Evolutionary conservation across 2,329 filamentous ascomycete genomes (phyloP).

Genomic region (Emmonsiellopsis sp.): DNA sequence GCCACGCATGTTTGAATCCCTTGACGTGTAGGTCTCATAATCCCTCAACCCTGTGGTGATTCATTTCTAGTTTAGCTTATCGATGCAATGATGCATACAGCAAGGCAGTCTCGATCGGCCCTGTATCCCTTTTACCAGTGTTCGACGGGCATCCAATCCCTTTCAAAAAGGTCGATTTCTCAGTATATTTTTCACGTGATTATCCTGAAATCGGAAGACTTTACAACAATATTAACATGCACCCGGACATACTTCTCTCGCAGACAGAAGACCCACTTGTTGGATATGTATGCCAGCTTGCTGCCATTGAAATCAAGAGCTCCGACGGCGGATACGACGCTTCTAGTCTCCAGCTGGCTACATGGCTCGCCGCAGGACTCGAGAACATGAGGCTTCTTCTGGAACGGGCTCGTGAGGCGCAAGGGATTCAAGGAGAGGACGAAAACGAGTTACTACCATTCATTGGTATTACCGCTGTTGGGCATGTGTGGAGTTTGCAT

Average conservation of each 20-base stretch:
- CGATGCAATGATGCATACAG: background rate
- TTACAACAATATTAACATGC: no score
- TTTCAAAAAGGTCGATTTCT: background rate
- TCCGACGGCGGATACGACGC: background rate
- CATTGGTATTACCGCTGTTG: background rate
- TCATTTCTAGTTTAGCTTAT: background rate
- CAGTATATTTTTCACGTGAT: background rate
- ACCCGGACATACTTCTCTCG: background rate
- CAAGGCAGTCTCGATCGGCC: background rate
- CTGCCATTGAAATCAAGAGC: background rate
- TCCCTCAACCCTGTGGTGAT: background rate
- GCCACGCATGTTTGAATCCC: background rate
- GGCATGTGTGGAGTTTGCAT: background rate
- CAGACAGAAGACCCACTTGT: background rate
- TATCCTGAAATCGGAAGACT: background rate
- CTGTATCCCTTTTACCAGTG: background rate
- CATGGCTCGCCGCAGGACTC: background rate
- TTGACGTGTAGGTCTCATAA: background rate
- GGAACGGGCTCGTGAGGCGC: background rate
- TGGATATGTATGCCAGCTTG: background rate
- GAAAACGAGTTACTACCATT: background rate
- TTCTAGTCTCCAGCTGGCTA: background rate
- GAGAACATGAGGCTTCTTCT: background rate
- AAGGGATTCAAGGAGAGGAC: background rate
- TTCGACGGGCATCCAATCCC: background rate